phyloP scores from a whole-genome alignment of 148 eudicot genomes.

The Limonium bicolor region DNA sequence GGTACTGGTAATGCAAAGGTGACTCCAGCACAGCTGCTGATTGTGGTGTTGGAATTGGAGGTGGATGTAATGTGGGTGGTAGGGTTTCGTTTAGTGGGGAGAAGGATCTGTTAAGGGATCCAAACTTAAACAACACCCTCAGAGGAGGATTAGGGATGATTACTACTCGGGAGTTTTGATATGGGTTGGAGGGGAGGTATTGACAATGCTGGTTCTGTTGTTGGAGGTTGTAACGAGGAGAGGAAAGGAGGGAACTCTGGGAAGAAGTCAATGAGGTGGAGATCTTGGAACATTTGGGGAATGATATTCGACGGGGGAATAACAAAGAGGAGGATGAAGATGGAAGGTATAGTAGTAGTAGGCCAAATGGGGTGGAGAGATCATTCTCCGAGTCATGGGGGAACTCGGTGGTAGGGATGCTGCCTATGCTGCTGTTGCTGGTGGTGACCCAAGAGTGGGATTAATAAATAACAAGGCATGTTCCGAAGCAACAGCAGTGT shows the following conservation, averaged over 20 bases:
- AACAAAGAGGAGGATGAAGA: conserved; percentile 50
- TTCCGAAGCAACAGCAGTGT: conserved; percentile 82
- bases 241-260: conserved; percentile 16
- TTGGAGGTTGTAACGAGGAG: conserved; percentile 43
- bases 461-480: conserved; percentile 26
- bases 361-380: conserved; percentile 65
- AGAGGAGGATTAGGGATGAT: conserved; percentile 68
- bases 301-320: conserved; percentile 41
- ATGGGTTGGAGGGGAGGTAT: conserved; percentile 58
- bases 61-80: too few species aligned
- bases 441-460: conserved; percentile 29
- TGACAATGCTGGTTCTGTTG: conserved; percentile 28
- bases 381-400: conserved; percentile 68
- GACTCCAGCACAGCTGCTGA: conserved; percentile 31
- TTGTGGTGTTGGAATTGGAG: conserved; percentile 2
- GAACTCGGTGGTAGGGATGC: conserved; percentile 39
- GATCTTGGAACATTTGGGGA: conserved; percentile 78
- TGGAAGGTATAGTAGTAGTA: conserved; percentile 33
- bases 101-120: conserved; percentile 31
- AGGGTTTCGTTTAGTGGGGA: conserved; percentile 20
- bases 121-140: conserved; percentile 32
- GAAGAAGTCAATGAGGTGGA: conserved; percentile 60
- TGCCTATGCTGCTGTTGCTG: too few species aligned
- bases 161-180: conserved; percentile 60
- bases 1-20: conserved; percentile 34